A percentile compares a stretch with the other conserved stretches of the same genome.
phyloP scores from a whole-genome alignment of 768 basidiomycete genomes.

The Russula lepida region DNA sequence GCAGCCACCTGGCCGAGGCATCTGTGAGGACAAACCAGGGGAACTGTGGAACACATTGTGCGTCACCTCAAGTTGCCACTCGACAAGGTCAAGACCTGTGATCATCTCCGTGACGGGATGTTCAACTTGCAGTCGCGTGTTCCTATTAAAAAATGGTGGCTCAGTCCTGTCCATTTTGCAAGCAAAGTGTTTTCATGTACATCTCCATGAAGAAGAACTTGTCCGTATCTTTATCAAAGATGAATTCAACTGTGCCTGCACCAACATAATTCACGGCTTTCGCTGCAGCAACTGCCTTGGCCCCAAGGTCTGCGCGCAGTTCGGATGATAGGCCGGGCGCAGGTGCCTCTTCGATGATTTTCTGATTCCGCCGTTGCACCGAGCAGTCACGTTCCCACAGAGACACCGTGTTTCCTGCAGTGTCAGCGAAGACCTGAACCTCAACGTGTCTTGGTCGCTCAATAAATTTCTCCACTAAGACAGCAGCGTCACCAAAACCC shows the following conservation, averaged over 20 bases:
- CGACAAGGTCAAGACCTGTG: constrained; percentile 87
- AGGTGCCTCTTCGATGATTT: constrained; percentile 94
- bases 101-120: constrained; percentile 95
- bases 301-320: constrained; percentile 70
- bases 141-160: constrained; percentile 37
- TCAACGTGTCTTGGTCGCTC: constrained; percentile 84
- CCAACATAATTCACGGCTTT: constrained; percentile 87
- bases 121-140: constrained; percentile 79
- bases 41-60: not conserved
- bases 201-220: constrained; percentile 97
- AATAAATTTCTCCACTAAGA: constrained; percentile 86
- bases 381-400: constrained; percentile 96
- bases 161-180: not conserved
- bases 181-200: constrained; percentile 32
- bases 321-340: constrained; percentile 80
- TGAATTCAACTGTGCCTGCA: constrained; percentile 93
- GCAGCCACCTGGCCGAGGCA: constrained; percentile 58
- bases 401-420: constrained; percentile 70
- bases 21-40: not conserved
- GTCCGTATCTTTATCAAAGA: constrained; percentile 84
- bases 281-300: constrained; percentile 88
- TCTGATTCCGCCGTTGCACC: constrained; percentile 88
- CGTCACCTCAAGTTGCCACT: constrained; percentile 83
- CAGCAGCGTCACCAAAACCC: constrained; percentile 78
- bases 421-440: constrained; percentile 91